Evolutionary conservation across 176 grass and related monocot genomes (phyloP).

Genomic region (Triticum aestivum): DNA sequence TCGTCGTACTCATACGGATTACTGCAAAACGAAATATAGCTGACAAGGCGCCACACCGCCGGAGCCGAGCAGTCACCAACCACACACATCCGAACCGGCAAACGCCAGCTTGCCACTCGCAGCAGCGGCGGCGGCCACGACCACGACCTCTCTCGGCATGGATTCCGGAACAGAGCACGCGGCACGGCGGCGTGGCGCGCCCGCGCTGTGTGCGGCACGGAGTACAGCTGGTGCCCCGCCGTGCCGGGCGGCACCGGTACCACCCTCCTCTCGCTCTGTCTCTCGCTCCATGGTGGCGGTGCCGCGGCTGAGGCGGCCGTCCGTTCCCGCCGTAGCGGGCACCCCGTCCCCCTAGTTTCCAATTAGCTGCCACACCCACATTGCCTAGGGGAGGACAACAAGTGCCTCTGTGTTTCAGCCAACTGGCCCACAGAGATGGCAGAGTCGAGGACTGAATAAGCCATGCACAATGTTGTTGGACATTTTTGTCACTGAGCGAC

Average conservation of each 20-base stretch:
- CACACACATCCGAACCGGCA: not conserved
- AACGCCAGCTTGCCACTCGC: not conserved
- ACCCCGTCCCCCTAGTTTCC: conserved; percentile 50
- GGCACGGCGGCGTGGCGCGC: not conserved
- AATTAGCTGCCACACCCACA: no score
- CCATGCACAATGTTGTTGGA: no score
- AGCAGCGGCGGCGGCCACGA: not conserved
- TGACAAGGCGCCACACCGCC: not conserved
- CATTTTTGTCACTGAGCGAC: no score
- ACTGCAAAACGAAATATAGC: not conserved
- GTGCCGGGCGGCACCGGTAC: conserved; percentile 77
- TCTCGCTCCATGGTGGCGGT: conserved; percentile 26
- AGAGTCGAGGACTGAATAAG: no score
- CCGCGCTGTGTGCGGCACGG: conserved; percentile 51
- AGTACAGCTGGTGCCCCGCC: conserved; percentile 68
- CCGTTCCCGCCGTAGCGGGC: conserved; percentile 40
- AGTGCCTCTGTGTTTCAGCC: no score
- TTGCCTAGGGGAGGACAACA: no score
- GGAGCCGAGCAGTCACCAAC: conserved; percentile 3
- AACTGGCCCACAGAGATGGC: no score
- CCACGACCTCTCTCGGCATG: conserved; percentile 17
- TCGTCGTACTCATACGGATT: no score
- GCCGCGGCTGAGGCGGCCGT: conserved; percentile 22
- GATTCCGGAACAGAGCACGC: conserved; percentile 15
- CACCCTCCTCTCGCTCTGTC: conserved; percentile 59